Base-by-base conservation (phyloP, 169 alveolate genomes). In the Theileria parva region DNA sequence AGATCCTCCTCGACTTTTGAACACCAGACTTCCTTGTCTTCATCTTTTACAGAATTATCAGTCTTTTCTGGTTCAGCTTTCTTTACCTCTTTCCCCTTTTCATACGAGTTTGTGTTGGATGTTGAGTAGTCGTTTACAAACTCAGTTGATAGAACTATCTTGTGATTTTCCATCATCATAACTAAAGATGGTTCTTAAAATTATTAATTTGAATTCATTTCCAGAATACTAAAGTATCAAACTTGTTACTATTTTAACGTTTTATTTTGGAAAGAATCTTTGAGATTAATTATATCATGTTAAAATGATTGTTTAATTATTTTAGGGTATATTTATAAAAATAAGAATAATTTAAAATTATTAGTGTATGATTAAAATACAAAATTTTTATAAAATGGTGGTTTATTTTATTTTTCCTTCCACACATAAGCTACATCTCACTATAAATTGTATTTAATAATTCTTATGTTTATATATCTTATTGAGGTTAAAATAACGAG, bases 51-150 rank as follows among this genome's bases (percentile, higher is more conserved):
- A 0, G 44, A 19, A 21, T 21, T 37, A 2, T 48, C 59, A 13
- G 12, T 27, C n/a, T 50, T 28, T 39, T 55, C 77, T 34, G 5
- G 23, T 12, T 23, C 34, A 8, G 74, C 25, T 27, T 23, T 23
- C 74, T 34, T 21, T 11, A 25, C 32, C 9, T 23, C 13, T 69
- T 50, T 13, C 1, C 65, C 65, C 79, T 73, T 68, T 68, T 68
- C 48, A 60, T 80, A 80, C 3, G 77, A 19, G 30, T 51, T 53
- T 21, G 30, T n/a, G 39, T 80, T 77, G 17, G 75, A 6, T 0
- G 30, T 28, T n/a, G 75, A 66, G 75, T 65, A 83, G 59, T 83
- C 89, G 55, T 83, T 64, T 32, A 83, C 28, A 51, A 83, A 83
- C 12, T 83, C 89, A 17, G 44, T 61, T 5, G 89, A 75, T 0